phyloP scores from a whole-genome alignment of 2,329 filamentous ascomycete species.

The Plenodomus lindquistii region DNA sequence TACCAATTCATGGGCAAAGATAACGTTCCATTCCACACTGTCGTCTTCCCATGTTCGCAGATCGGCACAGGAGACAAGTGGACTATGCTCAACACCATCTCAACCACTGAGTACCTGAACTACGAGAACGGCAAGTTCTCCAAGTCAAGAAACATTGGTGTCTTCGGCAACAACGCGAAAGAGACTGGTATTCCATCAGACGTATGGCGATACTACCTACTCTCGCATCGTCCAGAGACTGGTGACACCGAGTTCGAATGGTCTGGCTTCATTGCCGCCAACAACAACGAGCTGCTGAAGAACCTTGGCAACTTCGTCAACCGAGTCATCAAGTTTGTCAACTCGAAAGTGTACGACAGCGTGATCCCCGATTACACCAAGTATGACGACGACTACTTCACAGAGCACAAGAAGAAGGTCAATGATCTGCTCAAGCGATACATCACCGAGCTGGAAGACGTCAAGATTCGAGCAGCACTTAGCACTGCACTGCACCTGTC shows the following conservation, averaged over 20 bases:
- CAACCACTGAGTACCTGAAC: slow-evolving; percentile 73
- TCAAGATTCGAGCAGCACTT: slow-evolving; percentile 71
- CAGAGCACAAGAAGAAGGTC: slow-evolving; percentile 60
- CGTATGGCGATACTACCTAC: slow-evolving; percentile 92
- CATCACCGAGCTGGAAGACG: slow-evolving; percentile 68
- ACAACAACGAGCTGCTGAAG: slow-evolving; percentile 86
- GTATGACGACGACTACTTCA: slow-evolving; percentile 49
- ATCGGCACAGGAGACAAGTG: slow-evolving; percentile 82
- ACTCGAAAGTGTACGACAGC: slow-evolving; percentile 71
- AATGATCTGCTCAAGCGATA: slow-evolving; percentile 70
- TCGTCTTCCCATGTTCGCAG: slow-evolving; percentile 88
- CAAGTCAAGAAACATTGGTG: slow-evolving; percentile 85
- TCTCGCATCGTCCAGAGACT: slow-evolving; percentile 82
- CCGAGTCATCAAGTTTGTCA: slow-evolving; percentile 68
- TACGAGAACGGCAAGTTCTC: slow-evolving; percentile 72
- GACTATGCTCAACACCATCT: slow-evolving; percentile 88
- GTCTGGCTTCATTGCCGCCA: slow-evolving; percentile 78
- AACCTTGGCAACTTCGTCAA: slow-evolving; percentile 67
- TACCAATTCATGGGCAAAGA: slow-evolving; percentile 96
- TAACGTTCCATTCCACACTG: slow-evolving; percentile 84
- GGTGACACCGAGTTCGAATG: slow-evolving; percentile 90
- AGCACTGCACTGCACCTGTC: slow-evolving; percentile 69
- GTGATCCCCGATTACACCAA: slow-evolving; percentile 69
- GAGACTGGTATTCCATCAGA: slow-evolving; percentile 82
- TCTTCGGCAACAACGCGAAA: slow-evolving; percentile 88